Evolutionary conservation across 257 asterid species (phyloP), one percentile per base, ranked within the genome.

Genomic region (Nicotiana sylvestris): DNA sequence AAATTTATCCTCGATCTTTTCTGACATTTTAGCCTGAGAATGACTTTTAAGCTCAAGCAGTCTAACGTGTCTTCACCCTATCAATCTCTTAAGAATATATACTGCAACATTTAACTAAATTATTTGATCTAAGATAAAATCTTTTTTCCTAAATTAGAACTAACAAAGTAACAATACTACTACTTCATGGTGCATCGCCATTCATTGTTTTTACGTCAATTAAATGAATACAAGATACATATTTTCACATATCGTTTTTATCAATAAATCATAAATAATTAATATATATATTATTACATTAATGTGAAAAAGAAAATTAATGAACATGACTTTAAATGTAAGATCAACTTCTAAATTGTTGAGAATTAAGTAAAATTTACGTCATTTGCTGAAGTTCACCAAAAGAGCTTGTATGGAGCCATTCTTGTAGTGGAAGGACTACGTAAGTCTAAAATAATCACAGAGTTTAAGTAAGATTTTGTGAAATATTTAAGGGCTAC

Each of bases 11-110:
- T 12, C 58, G 21, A 21, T 29, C 51, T 67, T 81, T 33, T 62
- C 21, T 64, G 76, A 81, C 62, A 81, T 66, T 57, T 74, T 76
- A 10, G 27, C 43, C 43, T 6, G 39, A 13, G 27, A 74, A 72
- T 74, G 27, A 49, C 27, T 49, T 74, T 25, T 25, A 72, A 46
- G 80, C 4, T 76, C 80, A 51, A 74, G 64, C 62, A 74, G 39
- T 13, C 64, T 49, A 74, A 74, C 80, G 80, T 74, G 80, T 15
- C 80, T 29, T 27, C 30, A 16, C 80, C 64, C 80, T 51, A 15
- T 76, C 46, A 12, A 72, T 39, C 1, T 72, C 33, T 12, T 64
- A 27, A 27, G 37, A 29, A 16, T 35, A 29, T 29, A 29, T 25
- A 29, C 69, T 29, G 37, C 30, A 29, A 27, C 68, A 27, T 64